phyloP scores from a whole-genome alignment of 306 rosid genomes.

The Cajanus cajan region DNA sequence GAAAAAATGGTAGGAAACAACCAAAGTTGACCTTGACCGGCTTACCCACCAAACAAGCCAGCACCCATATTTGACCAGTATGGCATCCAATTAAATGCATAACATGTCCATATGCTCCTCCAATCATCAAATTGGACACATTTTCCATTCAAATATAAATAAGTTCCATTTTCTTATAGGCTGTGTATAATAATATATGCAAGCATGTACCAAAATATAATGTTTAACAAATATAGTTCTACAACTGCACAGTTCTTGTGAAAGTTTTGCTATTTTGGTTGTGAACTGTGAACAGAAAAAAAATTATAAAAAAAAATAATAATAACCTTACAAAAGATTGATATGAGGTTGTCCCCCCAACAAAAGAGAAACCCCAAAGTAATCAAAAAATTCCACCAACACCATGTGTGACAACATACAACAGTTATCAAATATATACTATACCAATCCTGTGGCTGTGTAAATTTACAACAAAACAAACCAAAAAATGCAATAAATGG shows the following conservation, averaged over 20 bases:
- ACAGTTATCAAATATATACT: slow-evolving; percentile 40
- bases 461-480: slow-evolving; percentile 41
- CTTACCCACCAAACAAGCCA: slow-evolving; percentile 34
- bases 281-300: neutral
- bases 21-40: slow-evolving; percentile 46
- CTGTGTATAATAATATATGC: too few species aligned
- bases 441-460: slow-evolving; percentile 39
- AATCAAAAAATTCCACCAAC: slow-evolving; percentile 33
- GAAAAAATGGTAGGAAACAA: neutral
- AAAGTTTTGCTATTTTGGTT: neutral
- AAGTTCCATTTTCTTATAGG: neutral
- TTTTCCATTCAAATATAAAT: neutral
- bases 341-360: slow-evolving; percentile 10
- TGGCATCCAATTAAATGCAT: slow-evolving; percentile 14
- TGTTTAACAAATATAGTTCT: neutral
- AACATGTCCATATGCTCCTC: neutral
- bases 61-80: slow-evolving; percentile 47
- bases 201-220: neutral
- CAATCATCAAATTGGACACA: neutral
- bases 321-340: slow-evolving; percentile 29
- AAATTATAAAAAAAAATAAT: neutral
- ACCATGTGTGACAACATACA: slow-evolving; percentile 28
- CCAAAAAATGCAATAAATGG: slow-evolving; percentile 54
- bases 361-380: slow-evolving; percentile 38
- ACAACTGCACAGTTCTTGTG: neutral